Evolutionary conservation across 768 basidiomycete species (phyloP), one percentile per base, ranked within the genome.

Genomic region (Kwoniella botswanensis): DNA sequence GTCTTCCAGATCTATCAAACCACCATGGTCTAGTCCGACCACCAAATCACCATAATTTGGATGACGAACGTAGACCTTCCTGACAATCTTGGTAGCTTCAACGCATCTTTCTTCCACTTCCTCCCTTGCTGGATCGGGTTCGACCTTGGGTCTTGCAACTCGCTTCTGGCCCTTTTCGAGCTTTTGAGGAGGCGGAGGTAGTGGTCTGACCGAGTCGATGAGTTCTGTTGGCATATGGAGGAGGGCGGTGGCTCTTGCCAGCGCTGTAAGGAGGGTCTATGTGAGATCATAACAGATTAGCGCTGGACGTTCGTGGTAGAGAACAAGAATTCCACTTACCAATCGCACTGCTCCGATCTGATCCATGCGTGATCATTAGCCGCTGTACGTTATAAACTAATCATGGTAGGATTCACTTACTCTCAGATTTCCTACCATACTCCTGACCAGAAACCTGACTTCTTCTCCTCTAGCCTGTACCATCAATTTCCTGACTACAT

Each of bases 391-490:
- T 93, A 90, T 78, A 88, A 88, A 35, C 87, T 88, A 29, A 94
- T 85, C 2, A 88, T 92, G 50, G 92, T 50, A 35, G 54, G 24
- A 42, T 42, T 18, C 3, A 74, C 80, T 71, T 62, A 82, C 81
- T 26, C 82, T 66, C 22, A 83, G 66, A 68, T 81, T 76, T 3
- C 81, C 79, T 2, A 79, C 72, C 44, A 82, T 69, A 64, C 76
- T 76, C 52, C 79, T 87, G 41, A 91, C 90, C 53, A 96, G 86
- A 76, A 89, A 97, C 35, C 93, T 88, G n/a, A 88, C 87, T 84
- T 97, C 93, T 83, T 96, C 94, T 24, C 93, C 94, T 69, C 87
- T 88, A 0, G 94, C 91, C 11, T 92, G 87, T 6, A 96, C 88
- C n/a, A 96, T 87, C 24, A 96, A 86, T 77, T 88, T 90, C 79